These are phyloP conservation scores for Nitzschia sp. DNA, from an alignment of 108 stramenopile genomes.

Conservation along the genomic window DNA sequence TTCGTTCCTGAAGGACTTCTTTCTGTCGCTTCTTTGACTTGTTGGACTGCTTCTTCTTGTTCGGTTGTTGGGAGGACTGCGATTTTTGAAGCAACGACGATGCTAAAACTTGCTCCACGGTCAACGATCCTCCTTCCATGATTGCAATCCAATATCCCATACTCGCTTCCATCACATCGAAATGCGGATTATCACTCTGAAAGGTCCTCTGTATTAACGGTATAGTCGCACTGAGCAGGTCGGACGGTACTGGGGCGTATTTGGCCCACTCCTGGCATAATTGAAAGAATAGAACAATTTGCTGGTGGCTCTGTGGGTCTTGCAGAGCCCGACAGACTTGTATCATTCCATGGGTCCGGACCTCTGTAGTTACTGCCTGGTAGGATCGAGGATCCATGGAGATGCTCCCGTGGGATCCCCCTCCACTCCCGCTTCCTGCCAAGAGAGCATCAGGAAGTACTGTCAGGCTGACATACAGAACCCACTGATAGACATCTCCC, in stretches of 20 bases:
- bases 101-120: constrained; percentile 61
- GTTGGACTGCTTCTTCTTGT: constrained; percentile 60
- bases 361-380: constrained; percentile 61
- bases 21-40: constrained; percentile 74
- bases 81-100: constrained; percentile 48
- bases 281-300: not conserved
- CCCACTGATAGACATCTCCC: constrained; percentile 27
- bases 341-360: constrained; percentile 57
- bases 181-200: not conserved
- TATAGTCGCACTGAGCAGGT: constrained; percentile 49
- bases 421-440: constrained; percentile 58
- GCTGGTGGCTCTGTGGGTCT: too few relatives aligned
- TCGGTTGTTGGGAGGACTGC: constrained; percentile 37
- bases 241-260: constrained; percentile 60
- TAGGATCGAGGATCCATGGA: constrained; percentile 78
- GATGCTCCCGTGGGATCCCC: constrained; percentile 57
- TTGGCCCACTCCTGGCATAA: constrained; percentile 64
- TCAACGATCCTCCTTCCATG: constrained; percentile 72
- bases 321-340: constrained; percentile 35
- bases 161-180: constrained; percentile 21
- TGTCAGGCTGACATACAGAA: constrained; percentile 38
- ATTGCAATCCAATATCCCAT: constrained; percentile 66
- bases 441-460: constrained; percentile 75
- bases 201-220: constrained; percentile 23
- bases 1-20: constrained; percentile 45